These are phyloP conservation scores for Collybiopsis luxurians DNA, from an alignment of 768 basidiomycete species.

Conservation along the genomic window DNA sequence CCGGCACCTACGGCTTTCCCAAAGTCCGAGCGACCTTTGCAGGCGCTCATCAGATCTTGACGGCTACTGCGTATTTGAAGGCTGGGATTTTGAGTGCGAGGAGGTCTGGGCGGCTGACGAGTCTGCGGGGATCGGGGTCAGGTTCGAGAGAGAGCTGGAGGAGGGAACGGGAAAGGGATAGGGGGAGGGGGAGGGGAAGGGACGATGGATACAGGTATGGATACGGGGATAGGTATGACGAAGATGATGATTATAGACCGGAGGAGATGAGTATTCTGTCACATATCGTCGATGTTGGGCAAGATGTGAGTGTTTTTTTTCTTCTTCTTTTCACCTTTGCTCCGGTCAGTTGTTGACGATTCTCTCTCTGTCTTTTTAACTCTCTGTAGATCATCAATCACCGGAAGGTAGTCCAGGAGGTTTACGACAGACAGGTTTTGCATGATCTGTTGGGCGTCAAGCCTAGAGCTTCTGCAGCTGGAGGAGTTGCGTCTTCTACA, in stretches of 20 bases:
- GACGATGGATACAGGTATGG: not conserved
- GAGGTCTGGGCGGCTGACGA: not conserved
- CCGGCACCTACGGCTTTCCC: conserved; percentile 79
- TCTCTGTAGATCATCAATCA: conserved; percentile 44
- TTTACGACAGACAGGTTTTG: conserved; percentile 40
- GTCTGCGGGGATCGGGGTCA: not conserved
- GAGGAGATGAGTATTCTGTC: conserved; percentile 56
- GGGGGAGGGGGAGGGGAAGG: too few relatives aligned
- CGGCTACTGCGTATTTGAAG: conserved; percentile 63
- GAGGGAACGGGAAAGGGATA: too few relatives aligned
- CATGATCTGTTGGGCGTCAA: conserved; percentile 43
- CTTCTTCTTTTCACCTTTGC: not conserved
- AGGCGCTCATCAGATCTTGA: conserved; percentile 77
- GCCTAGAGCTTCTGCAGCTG: conserved; percentile 5
- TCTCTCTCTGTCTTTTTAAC: not conserved
- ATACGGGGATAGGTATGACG: not conserved
- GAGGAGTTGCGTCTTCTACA: too few relatives aligned
- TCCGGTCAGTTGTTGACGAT: not conserved
- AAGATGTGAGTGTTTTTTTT: conserved; percentile 40
- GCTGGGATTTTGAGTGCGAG: conserved; percentile 16
- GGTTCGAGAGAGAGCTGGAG: too few relatives aligned
- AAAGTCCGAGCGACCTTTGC: conserved; percentile 82
- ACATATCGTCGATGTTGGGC: conserved; percentile 55
- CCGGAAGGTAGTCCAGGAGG: conserved; percentile 43
- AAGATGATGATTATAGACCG: conserved; percentile 27